Conservation (phyloP, 805 yeast genomes). For the Candida parachauliodes region DNA sequence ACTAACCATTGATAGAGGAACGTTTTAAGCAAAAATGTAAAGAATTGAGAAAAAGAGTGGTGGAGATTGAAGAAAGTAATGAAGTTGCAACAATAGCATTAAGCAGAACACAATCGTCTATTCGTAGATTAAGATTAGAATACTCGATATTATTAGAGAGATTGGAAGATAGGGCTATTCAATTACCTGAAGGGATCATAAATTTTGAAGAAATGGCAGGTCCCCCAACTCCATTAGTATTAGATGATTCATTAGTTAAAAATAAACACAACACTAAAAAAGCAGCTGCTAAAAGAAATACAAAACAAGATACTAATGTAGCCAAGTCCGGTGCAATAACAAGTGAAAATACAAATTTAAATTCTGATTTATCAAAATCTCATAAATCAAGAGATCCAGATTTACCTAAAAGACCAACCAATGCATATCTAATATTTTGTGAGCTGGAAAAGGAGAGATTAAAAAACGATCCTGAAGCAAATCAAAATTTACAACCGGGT, state of each 20-base stretch:
- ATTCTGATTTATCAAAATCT: not conserved
- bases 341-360: not conserved
- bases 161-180: conserved; percentile 55
- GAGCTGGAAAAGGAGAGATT: conserved; percentile 79
- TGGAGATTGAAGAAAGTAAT: conserved; percentile 72
- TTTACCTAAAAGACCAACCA: conserved; percentile 84
- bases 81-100: conserved; percentile 74
- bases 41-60: conserved; percentile 65
- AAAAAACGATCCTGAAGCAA: conserved; percentile 38
- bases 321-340: conserved; percentile 76
- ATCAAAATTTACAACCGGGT: conserved; percentile 51
- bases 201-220: conserved; percentile 35
- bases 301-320: conserved; percentile 28
- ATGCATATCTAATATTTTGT: conserved; percentile 84
- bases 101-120: conserved; percentile 68
- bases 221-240: conserved; percentile 36
- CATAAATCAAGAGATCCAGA: conserved; percentile 68
- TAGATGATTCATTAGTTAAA: conserved; percentile 29
- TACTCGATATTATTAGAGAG: conserved; percentile 77
- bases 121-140: conserved; percentile 78
- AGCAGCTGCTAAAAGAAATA: conserved; percentile 15
- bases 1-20: conserved; percentile 22
- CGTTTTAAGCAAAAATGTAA: conserved; percentile 61
- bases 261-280: conserved; percentile 18
- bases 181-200: conserved; percentile 22